Conservation (phyloP, 768 basidiomycete genomes). For the Boletus reticuloceps region DNA sequence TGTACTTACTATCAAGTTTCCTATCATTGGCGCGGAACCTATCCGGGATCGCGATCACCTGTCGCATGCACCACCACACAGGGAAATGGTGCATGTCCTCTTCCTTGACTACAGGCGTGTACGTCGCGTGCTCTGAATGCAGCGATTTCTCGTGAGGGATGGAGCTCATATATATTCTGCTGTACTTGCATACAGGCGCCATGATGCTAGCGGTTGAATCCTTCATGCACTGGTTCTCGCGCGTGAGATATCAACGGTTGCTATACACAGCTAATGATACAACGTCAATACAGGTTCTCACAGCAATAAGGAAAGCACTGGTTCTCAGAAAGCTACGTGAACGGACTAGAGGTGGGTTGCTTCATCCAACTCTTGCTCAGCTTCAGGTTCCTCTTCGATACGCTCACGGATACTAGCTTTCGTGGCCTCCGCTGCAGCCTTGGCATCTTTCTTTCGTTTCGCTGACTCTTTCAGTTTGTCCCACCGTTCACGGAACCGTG, state of each 20-base stretch:
- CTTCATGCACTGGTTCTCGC: not conserved
- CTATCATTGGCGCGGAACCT: no score
- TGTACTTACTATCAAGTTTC: not conserved
- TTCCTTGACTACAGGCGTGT: not conserved
- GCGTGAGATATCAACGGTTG: not conserved
- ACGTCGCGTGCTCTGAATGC: not conserved
- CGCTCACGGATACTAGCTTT: constrained; percentile 53
- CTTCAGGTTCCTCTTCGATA: constrained; percentile 66
- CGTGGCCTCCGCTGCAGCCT: constrained; percentile 47
- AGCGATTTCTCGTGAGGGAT: no score
- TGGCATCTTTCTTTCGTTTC: constrained; percentile 79
- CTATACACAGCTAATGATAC: constrained; percentile 15
- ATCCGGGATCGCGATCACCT: not conserved
- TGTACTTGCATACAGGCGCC: not conserved
- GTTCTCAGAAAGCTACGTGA: not conserved
- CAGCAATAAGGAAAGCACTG: constrained; percentile 3
- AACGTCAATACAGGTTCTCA: constrained; percentile 5
- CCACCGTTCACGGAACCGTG: constrained; percentile 83
- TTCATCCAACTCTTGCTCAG: constrained; percentile 57
- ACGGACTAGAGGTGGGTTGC: not conserved
- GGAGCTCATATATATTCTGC: no score
- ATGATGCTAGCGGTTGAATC: not conserved
- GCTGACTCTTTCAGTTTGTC: constrained; percentile 87
- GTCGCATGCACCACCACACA: not conserved
- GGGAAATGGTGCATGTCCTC: not conserved